Percentiles rank a stretch among this genome's conserved stretches.
Conservation (phyloP, 1,139 yeast species). For the Zygosaccharomyces sapae region DNA sequence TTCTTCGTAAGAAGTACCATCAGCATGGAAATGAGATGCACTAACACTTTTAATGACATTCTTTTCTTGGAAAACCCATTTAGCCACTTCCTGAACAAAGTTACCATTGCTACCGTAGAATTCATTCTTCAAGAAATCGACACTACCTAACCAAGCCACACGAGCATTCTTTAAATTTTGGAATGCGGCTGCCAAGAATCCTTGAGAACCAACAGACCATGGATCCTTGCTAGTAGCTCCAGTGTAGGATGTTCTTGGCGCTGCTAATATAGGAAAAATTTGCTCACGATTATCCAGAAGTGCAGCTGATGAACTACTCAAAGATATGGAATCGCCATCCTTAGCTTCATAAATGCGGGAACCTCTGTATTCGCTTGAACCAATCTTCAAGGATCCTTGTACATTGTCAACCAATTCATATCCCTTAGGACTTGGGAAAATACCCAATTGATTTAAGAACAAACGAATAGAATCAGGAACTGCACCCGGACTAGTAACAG, state of each 20-base stretch:
- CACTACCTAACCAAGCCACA: conserved; percentile 73
- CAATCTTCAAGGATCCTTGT: conserved; percentile 31
- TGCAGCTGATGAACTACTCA: conserved; percentile 49
- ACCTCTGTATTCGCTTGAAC: conserved; percentile 22
- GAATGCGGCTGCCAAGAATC: conserved; percentile 72
- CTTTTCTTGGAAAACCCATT: conserved; percentile 75
- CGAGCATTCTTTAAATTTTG: conserved; percentile 83
- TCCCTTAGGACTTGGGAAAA: conserved; percentile 76
- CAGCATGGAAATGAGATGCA: conserved; percentile 45
- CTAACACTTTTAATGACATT: conserved; percentile 57
- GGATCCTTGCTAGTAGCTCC: conserved; percentile 47
- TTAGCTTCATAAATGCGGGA: conserved; percentile 23
- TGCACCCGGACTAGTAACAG: conserved; percentile 52
- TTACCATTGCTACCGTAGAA: conserved; percentile 32
- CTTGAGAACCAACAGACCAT: conserved; percentile 86
- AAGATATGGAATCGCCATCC: conserved; percentile 28
- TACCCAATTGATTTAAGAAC: conserved; percentile 75
- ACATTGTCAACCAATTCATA: conserved; percentile 68
- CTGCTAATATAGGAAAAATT: conserved; percentile 66
- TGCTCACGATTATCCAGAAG: conserved; percentile 56
- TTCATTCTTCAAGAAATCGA: conserved; percentile 45
- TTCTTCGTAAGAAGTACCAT: conserved; percentile 45
- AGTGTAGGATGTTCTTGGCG: conserved; percentile 63
- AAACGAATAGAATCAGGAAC: conserved; percentile 65
- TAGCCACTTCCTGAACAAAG: conserved; percentile 47